These are phyloP conservation scores for Chlamydomonas eustigma DNA, from an alignment of 139 green algal genomes.

Conservation along the genomic window DNA sequence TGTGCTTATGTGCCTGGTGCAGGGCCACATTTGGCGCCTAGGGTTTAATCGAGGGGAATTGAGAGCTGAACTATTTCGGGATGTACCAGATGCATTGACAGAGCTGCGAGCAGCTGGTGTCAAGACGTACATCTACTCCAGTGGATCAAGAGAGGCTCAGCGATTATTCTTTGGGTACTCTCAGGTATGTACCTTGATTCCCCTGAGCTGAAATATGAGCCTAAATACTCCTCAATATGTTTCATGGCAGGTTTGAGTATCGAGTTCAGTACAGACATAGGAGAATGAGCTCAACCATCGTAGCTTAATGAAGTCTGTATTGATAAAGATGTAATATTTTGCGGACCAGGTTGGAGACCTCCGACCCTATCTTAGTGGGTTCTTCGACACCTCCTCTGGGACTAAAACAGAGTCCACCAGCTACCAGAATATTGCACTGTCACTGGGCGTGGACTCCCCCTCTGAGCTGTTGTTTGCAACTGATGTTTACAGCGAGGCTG, in stretches of 20 bases:
- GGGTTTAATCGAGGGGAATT: slow-evolving; percentile 77
- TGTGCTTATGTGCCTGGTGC: no score
- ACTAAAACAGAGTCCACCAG: slow-evolving; percentile 59
- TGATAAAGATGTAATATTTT: no score
- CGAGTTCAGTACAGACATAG: no score
- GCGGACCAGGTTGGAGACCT: slow-evolving; percentile 80
- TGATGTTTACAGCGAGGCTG: slow-evolving; percentile 75
- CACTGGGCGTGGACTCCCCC: slow-evolving; percentile 63
- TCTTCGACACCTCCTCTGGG: slow-evolving; percentile 90
- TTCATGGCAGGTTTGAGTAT: no score
- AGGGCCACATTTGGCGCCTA: slow-evolving; percentile 66
- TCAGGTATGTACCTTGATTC: slow-evolving; percentile 12
- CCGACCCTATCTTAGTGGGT: slow-evolving; percentile 78
- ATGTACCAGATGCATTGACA: slow-evolving; percentile 74
- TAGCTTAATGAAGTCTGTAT: no score
- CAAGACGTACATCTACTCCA: slow-evolving; percentile 95
- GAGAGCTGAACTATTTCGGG: slow-evolving; percentile 67
- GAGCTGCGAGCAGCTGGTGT: slow-evolving; percentile 64
- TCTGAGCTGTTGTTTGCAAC: slow-evolving; percentile 83
- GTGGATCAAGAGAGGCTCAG: slow-evolving; percentile 68
- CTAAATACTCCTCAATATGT: no score
- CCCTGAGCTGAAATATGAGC: neutral
- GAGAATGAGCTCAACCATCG: no score
- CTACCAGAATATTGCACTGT: slow-evolving; percentile 82
- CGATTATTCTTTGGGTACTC: slow-evolving; percentile 54